Conservation (phyloP, 345 rosid genomes). For the Bruguiera gymnorhiza region DNA sequence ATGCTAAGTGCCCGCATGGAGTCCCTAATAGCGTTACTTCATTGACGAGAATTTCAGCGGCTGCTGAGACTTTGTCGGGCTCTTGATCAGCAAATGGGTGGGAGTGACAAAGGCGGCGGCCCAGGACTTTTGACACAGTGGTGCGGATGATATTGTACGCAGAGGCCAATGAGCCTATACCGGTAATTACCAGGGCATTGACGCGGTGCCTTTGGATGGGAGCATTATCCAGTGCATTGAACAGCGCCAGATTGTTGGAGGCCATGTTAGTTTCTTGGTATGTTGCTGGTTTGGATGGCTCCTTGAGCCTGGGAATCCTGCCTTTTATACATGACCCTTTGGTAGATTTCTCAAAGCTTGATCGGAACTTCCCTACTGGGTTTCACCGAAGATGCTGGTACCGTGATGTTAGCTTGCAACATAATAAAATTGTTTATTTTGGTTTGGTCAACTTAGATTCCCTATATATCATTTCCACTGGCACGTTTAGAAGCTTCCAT, state of each 20-base stretch:
- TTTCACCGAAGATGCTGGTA: too few species aligned
- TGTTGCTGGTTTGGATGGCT: background rate
- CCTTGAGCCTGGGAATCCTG: too few species aligned
- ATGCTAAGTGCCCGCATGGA: slow-evolving; percentile 49
- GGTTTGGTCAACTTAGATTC: too few species aligned
- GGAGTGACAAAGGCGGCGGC: slow-evolving; percentile 49
- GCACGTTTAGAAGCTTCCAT: too few species aligned
- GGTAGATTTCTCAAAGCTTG: too few species aligned
- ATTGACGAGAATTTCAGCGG: slow-evolving; percentile 36
- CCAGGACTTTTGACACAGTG: slow-evolving; percentile 52
- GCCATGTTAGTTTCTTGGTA: slow-evolving; percentile 1
- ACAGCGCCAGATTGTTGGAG: slow-evolving; percentile 33
- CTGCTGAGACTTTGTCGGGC: slow-evolving; percentile 44
- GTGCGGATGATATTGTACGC: slow-evolving; percentile 71
- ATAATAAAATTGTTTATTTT: too few species aligned
- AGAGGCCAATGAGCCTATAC: slow-evolving; percentile 73
- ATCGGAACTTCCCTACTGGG: too few species aligned
- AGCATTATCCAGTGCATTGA: slow-evolving; percentile 55
- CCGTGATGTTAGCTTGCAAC: too few species aligned
- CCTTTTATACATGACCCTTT: too few species aligned
- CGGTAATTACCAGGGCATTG: slow-evolving; percentile 56
- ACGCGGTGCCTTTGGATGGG: slow-evolving; percentile 57
- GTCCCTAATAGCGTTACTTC: slow-evolving; percentile 63
- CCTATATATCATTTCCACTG: too few species aligned
- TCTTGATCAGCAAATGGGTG: slow-evolving; percentile 15